Evolutionary conservation across 352 stramenopile genomes (phyloP).

Genomic region (Phytopythium montanum): DNA sequence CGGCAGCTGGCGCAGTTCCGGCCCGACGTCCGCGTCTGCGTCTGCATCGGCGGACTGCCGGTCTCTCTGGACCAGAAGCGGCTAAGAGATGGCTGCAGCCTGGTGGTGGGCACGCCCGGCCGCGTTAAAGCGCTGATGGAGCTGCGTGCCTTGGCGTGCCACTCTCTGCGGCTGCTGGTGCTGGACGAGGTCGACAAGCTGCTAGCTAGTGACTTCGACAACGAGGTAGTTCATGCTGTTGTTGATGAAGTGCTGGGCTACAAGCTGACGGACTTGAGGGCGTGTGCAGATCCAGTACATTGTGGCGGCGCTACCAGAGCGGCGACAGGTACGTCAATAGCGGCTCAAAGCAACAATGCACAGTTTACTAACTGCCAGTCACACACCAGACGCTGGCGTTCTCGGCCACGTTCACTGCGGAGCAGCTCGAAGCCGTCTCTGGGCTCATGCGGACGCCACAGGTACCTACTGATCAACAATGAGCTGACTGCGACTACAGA

Average conservation of each 20-base stretch:
- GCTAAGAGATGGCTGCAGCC: conserved; percentile 43
- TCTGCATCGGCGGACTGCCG: conserved; percentile 59
- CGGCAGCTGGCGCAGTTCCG: conserved; percentile 43
- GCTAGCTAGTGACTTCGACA: conserved; percentile 56
- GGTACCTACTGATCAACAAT: conserved; percentile 10
- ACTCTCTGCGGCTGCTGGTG: conserved; percentile 54
- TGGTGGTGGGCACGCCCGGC: conserved; percentile 71
- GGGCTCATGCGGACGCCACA: conserved; percentile 62
- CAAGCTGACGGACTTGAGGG: conserved; percentile 3
- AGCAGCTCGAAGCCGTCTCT: conserved; percentile 49
- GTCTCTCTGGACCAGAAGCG: conserved; percentile 38
- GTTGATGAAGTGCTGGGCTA: too few relatives aligned
- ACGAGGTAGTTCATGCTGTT: conserved; percentile 33
- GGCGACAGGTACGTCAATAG: conserved; percentile 37
- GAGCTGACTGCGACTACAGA: background rate
- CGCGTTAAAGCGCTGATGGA: conserved; percentile 69
- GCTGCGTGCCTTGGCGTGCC: conserved; percentile 40
- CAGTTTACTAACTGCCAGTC: background rate
- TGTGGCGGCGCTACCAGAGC: conserved; percentile 42
- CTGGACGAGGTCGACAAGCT: conserved; percentile 86
- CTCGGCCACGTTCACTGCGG: conserved; percentile 73
- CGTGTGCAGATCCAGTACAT: conserved; percentile 54
- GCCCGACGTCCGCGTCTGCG: conserved; percentile 30
- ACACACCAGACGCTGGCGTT: conserved; percentile 60
- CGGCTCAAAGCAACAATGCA: background rate